Base-by-base conservation (phyloP, 305 asterid genomes). In the Euphrasia arctica region DNA sequence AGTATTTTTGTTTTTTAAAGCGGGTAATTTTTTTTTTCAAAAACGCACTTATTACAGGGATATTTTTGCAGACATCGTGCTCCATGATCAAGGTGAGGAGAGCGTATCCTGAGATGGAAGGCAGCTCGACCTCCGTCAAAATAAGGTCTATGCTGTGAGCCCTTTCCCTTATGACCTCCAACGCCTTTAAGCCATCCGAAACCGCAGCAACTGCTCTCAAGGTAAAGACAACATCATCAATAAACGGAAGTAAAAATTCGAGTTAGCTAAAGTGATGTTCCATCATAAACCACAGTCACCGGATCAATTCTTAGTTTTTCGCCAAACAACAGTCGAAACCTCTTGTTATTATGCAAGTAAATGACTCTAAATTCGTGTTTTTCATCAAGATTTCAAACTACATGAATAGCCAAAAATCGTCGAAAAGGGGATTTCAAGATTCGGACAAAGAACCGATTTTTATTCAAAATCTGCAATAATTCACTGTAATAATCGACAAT, bases 1-100 rank as follows among this genome's bases (percentile, higher is more conserved):
- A 4, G 4, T 43, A 5, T 43, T 43, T n/a, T n/a, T n/a, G n/a
- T n/a, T n/a, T n/a, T n/a, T n/a, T n/a, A n/a, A n/a, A n/a, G n/a
- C n/a, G n/a, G n/a, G n/a, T n/a, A n/a, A n/a, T 18, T 18, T 18
- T 18, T 18, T 18, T 18, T 18, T n/a, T n/a, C 47, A 13, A 12
- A 5, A 27, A 73, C 97, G 77, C 72, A 90, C 97, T 90, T 77
- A 90, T 88, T 64, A 90, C 93, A 8, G 97, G 97, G 51, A 88
- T 82, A 62, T 75, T 88, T 81, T 86, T 88, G 91, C 83, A 82
- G 67, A 75, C 64, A 66, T 79, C 85, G 50, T 90, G 97, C 82
- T 81, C 92, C 95, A 70, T 88, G 39, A 85, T 77, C 76, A 85
- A 85, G 74, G 88, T 74, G 58, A 90, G 80, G 58, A 90, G 95